Evolutionary conservation across 2,329 filamentous ascomycete genomes (phyloP).

Genomic region (Talaromyces pinophilus): DNA sequence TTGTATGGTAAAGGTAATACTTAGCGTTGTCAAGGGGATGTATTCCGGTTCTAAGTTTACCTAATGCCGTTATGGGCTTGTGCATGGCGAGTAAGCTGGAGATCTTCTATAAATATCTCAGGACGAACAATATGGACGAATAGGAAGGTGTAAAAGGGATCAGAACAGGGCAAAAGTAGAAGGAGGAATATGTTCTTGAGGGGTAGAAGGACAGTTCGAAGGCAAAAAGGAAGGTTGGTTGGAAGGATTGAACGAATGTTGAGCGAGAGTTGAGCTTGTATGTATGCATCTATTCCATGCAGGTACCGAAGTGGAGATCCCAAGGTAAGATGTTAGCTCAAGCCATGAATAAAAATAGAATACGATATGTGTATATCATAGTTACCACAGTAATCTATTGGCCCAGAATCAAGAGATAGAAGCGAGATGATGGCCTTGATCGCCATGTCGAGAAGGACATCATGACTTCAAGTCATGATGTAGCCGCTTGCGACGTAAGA

Average conservation of each 20-base stretch:
- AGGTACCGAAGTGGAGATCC: conserved; percentile 16
- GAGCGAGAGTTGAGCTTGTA: background rate
- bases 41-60: no score
- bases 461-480: background rate
- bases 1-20: background rate
- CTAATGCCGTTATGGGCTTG: background rate
- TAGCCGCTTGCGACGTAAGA: background rate
- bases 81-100: background rate
- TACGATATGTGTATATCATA: background rate
- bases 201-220: background rate
- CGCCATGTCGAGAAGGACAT: background rate
- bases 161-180: background rate
- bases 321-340: conserved; percentile 8
- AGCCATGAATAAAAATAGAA: conserved; percentile 9
- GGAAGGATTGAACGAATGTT: background rate
- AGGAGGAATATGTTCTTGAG: background rate
- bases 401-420: background rate
- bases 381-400: background rate
- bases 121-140: conserved; percentile 4
- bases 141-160: conserved; percentile 5
- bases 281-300: conserved; percentile 8
- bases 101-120: conserved; percentile 19
- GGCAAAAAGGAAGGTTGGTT: background rate
- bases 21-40: no score
- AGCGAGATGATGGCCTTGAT: background rate